A percentile compares a stretch with the other conserved stretches of the same genome.
These are phyloP conservation scores for Daldinia concentrica DNA, from an alignment of 495 filamentous ascomycete genomes.

Conservation along the genomic window DNA sequence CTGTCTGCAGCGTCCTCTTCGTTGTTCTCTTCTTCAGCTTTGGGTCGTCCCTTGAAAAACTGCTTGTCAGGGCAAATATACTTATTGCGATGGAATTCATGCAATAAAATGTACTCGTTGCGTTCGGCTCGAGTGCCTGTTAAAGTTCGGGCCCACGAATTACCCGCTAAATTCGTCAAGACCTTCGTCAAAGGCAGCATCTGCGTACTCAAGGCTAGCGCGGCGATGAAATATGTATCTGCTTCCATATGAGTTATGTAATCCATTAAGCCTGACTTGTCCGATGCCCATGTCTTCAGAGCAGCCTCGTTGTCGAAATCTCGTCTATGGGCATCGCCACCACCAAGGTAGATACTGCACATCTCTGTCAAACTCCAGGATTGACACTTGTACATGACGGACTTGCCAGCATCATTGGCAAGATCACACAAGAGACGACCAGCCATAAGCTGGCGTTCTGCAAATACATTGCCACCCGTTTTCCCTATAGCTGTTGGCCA, in stretches of 20 bases:
- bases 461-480: conserved; percentile 86
- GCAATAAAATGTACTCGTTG: conserved; percentile 98
- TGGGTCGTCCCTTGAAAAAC: conserved; percentile 72
- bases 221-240: conserved; percentile 95
- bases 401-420: conserved; percentile 96
- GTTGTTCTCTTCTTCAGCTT: conserved; percentile 68
- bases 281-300: conserved; percentile 85
- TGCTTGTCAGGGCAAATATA: conserved; percentile 97
- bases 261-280: conserved; percentile 87
- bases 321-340: conserved; percentile 70
- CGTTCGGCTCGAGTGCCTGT: conserved; percentile 96
- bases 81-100: conserved; percentile 95
- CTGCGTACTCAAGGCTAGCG: conserved; percentile 85
- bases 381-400: conserved; percentile 95
- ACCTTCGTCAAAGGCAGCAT: conserved; percentile 94
- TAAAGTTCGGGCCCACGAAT: conserved; percentile 96
- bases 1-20: conserved; percentile 73
- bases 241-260: conserved; percentile 91
- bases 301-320: conserved; percentile 89
- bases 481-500: conserved; percentile 93
- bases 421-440: conserved; percentile 93
- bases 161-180: conserved; percentile 94
- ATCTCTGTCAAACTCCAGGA: conserved; percentile 98
- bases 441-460: conserved; percentile 87
- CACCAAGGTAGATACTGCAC: conserved; percentile 84